Evolutionary conservation across 2,329 filamentous ascomycete genomes (phyloP), one percentile per base, ranked within the genome.

Genomic region (Mycocentrospora acerina): DNA sequence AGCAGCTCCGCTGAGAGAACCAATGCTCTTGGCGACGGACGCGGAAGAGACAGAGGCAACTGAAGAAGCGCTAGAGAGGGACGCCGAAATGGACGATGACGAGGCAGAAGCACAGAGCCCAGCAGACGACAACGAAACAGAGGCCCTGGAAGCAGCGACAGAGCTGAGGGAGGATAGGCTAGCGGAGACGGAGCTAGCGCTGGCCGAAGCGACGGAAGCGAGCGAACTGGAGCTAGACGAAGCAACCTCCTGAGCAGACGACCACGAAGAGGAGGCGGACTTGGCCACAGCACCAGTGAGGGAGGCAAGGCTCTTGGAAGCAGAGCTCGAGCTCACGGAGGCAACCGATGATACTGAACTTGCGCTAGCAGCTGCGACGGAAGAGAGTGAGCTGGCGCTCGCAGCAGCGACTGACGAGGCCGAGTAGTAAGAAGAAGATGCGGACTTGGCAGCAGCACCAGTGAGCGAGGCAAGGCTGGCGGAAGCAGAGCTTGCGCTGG

Each of bases 31-130:
- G 19, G 19, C 5, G 19, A 22, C 19, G 19, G 19, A 22, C 9
- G 19, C 19, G 19, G 19, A 22, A 22, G 19, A 22, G 19, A 22
- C 19, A 22, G 19, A 22, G 9, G 19, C 19, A 22, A 22, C 19
- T 5, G 19, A 22, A 9, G 19, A 60, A 24, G 48, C 64, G 40
- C 59, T 64, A 42, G 60, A 37, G 13, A 53, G 59, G 35, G 59
- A 60, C 54, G 64, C 62, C 37, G 58, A 64, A 22, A 60, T 63
- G 27, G 43, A 53, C 42, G 62, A 47, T 27, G 64, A 58, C 29
- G 59, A 57, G 47, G 61, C 61, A 24, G 59, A 64, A 39, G 62
- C 51, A 15, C 48, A 53, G 7, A 54, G 60, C 13, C 66, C 66
- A 22, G 59, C 60, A 11, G 59, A 63, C 17, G 19, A 22, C 19